phyloP scores from a whole-genome alignment of 2,329 filamentous ascomycete genomes.

The Xylaria sp. region DNA sequence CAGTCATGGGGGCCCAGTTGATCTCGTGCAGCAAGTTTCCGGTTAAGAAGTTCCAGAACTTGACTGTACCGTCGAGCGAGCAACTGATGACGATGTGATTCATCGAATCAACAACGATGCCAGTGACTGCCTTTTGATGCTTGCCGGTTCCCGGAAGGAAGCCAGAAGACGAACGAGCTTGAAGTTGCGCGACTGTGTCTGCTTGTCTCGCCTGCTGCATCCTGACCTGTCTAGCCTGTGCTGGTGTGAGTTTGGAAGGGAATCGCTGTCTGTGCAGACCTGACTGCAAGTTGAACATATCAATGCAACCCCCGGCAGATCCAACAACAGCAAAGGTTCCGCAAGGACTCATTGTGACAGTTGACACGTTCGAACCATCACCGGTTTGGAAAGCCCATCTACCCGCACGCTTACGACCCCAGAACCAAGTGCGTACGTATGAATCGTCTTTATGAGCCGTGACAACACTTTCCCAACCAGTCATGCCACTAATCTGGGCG shows the following conservation, averaged over 20 bases:
- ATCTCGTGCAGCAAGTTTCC: constrained; percentile 75
- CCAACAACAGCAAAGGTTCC: constrained; percentile 91
- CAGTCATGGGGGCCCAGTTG: constrained; percentile 73
- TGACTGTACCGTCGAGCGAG: constrained; percentile 83
- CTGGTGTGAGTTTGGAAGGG: constrained; percentile 70
- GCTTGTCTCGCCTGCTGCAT: constrained; percentile 56
- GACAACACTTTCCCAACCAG: constrained; percentile 94
- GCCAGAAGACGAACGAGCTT: constrained; percentile 39
- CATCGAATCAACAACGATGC: constrained; percentile 80
- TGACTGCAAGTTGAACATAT: constrained; percentile 97
- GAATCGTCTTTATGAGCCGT: constrained; percentile 85
- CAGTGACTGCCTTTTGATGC: constrained; percentile 78
- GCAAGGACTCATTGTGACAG: constrained; percentile 83
- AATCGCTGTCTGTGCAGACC: constrained; percentile 84
- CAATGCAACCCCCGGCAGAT: constrained; percentile 74
- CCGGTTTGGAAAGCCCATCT: constrained; percentile 87
- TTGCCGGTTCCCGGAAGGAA: constrained; percentile 57
- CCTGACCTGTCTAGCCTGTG: constrained; percentile 71
- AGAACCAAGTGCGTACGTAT: constrained; percentile 93
- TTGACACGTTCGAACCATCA: constrained; percentile 76
- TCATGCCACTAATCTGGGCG: constrained; percentile 68
- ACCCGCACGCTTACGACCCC: constrained; percentile 88
- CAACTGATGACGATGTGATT: constrained; percentile 84
- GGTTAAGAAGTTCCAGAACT: constrained; percentile 95
- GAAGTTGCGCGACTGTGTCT: constrained; percentile 52